These are phyloP conservation scores for Tarenaya hassleriana DNA, from an alignment of 345 rosid genomes.

Conservation along the genomic window DNA sequence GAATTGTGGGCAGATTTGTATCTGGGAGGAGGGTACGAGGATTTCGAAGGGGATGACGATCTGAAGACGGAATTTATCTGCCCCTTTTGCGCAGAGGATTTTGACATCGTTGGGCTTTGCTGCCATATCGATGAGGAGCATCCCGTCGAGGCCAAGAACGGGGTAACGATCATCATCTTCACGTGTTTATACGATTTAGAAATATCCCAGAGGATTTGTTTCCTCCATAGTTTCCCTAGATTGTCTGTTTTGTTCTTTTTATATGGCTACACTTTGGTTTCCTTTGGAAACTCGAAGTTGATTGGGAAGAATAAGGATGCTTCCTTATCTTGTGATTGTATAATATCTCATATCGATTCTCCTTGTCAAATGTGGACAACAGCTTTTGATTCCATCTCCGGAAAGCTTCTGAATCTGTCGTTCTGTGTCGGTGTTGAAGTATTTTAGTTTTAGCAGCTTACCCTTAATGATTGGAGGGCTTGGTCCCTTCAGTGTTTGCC, in stretches of 20 bases:
- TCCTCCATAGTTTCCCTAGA: constrained; percentile 10
- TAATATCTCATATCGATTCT: background rate
- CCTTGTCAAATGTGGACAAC: too few species aligned
- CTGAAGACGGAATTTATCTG: constrained; percentile 57
- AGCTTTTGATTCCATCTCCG: too few species aligned
- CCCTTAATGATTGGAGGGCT: too few species aligned
- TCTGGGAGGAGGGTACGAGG: constrained; percentile 47
- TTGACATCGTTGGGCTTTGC: constrained; percentile 79
- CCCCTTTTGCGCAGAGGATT: constrained; percentile 78
- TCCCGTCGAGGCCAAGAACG: constrained; percentile 72
- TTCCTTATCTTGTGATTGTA: constrained; percentile 12
- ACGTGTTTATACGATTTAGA: background rate
- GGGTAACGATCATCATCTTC: constrained; percentile 40
- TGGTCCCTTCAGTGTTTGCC: too few species aligned
- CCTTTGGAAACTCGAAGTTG: constrained; percentile 1
- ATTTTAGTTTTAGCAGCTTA: too few species aligned
- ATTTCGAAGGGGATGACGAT: constrained; percentile 54
- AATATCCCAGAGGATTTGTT: background rate
- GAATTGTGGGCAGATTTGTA: constrained; percentile 44
- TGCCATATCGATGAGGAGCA: constrained; percentile 89
- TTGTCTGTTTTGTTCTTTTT: background rate
- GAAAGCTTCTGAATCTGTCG: too few species aligned
- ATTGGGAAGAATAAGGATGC: constrained; percentile 1
- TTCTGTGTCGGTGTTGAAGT: too few species aligned
- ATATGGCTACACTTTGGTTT: background rate